These are phyloP conservation scores for Berberis thunbergii DNA, from an alignment of 164 flowering plant species.

Conservation along the genomic window DNA sequence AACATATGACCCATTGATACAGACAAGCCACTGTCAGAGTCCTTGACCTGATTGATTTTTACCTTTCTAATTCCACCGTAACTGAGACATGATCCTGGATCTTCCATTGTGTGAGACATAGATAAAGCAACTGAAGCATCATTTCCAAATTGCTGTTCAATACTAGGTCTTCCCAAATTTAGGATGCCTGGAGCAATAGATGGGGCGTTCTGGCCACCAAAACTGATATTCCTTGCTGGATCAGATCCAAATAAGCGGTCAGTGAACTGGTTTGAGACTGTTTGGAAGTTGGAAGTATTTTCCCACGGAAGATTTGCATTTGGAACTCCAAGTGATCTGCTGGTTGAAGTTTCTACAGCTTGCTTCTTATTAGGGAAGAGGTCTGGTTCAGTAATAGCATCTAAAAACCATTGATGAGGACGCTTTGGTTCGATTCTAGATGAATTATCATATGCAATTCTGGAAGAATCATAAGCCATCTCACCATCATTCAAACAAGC, in stretches of 20 bases:
- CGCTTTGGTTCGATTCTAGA: slow-evolving; percentile 34
- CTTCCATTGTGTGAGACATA: slow-evolving; percentile 36
- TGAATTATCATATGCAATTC: slow-evolving; percentile 13
- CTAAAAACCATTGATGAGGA: slow-evolving; percentile 36
- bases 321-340: slow-evolving; percentile 21
- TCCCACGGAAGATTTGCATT: slow-evolving; percentile 34
- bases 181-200: slow-evolving; percentile 14
- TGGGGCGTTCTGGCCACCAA: slow-evolving; percentile 12
- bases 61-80: slow-evolving; percentile 46
- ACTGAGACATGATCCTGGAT: slow-evolving; percentile 26
- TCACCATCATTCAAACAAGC: slow-evolving; percentile 24
- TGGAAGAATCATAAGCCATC: slow-evolving; percentile 7
- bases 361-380: slow-evolving; percentile 32
- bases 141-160: slow-evolving; percentile 29
- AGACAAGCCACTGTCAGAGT: slow-evolving; percentile 24
- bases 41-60: slow-evolving; percentile 45
- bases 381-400: slow-evolving; percentile 28
- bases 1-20: slow-evolving; percentile 16
- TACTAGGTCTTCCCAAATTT: slow-evolving; percentile 18
- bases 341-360: slow-evolving; percentile 21
- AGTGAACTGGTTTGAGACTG: slow-evolving; percentile 31
- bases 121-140: slow-evolving; percentile 36
- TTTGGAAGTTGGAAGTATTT: slow-evolving; percentile 21
- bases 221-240: slow-evolving; percentile 14
- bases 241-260: slow-evolving; percentile 41